These are phyloP conservation scores for Chaetomium cochliodes DNA, from an alignment of 495 filamentous ascomycete species.

Conservation along the genomic window DNA sequence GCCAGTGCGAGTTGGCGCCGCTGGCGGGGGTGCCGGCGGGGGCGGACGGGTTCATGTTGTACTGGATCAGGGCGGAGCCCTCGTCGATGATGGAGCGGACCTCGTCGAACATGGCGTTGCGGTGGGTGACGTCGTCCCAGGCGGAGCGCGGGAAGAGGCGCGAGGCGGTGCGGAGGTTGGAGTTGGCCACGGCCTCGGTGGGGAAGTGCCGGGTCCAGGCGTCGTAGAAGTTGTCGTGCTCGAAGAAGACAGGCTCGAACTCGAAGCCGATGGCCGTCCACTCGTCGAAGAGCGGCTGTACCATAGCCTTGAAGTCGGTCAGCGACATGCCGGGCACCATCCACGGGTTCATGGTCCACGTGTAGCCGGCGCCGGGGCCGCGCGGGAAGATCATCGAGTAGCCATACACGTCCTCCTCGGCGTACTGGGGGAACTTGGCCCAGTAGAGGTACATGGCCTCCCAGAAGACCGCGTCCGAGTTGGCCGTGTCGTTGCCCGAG, in stretches of 20 bases:
- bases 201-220: slow-evolving; percentile 27
- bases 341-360: slow-evolving; percentile 28
- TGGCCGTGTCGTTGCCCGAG: slow-evolving; percentile 34
- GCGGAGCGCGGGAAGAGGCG: slow-evolving; percentile 40
- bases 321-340: slow-evolving; percentile 27
- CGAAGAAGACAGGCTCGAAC: slow-evolving; percentile 31
- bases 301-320: slow-evolving; percentile 29
- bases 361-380: slow-evolving; percentile 17
- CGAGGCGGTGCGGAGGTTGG: slow-evolving; percentile 39
- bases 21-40: slow-evolving; percentile 19
- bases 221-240: slow-evolving; percentile 27
- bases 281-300: slow-evolving; percentile 42
- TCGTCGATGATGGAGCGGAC: slow-evolving; percentile 27
- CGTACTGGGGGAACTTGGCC: slow-evolving; percentile 41
- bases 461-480: slow-evolving; percentile 50
- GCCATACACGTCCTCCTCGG: slow-evolving; percentile 49
- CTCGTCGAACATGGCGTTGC: slow-evolving; percentile 27
- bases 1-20: slow-evolving; percentile 32
- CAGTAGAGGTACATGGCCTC: slow-evolving; percentile 50
- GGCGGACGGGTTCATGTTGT: slow-evolving; percentile 25
- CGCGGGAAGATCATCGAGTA: slow-evolving; percentile 42
- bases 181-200: slow-evolving; percentile 22
- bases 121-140: slow-evolving; percentile 22
- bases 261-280: slow-evolving; percentile 38
- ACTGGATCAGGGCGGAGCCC: slow-evolving; percentile 27